These are phyloP conservation scores for Trichoderma virens DNA, from an alignment of 495 filamentous ascomycete species.

Conservation along the genomic window DNA sequence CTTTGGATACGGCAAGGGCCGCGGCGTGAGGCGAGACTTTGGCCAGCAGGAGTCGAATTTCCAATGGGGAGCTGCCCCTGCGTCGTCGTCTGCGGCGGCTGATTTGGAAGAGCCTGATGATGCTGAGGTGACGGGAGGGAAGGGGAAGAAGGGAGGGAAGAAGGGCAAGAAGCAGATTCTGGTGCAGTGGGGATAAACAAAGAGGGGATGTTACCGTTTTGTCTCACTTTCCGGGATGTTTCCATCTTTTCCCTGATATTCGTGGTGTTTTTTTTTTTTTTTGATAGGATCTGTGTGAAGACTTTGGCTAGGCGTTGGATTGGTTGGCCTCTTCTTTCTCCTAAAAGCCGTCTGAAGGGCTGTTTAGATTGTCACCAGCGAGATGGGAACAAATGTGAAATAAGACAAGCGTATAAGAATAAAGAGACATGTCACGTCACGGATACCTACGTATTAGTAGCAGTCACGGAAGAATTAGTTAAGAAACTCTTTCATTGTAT, in stretches of 20 bases:
- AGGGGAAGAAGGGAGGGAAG: conserved; percentile 66
- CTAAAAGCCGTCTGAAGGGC: no score
- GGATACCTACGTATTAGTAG: no score
- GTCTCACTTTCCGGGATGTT: no score
- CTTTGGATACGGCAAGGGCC: conserved; percentile 64
- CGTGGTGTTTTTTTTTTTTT: not conserved
- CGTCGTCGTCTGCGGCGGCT: conserved; percentile 4
- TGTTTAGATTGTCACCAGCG: no score
- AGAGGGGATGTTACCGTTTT: no score
- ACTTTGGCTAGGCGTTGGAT: not conserved
- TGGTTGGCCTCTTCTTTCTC: not conserved
- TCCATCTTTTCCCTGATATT: no score
- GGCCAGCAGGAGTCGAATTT: conserved; percentile 35
- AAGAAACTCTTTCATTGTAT: no score
- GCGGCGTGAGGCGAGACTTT: conserved; percentile 59
- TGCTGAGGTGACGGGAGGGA: conserved; percentile 26
- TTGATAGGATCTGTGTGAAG: not conserved
- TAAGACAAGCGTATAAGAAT: no score
- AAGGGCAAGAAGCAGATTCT: conserved; percentile 77
- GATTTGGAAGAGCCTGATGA: conserved; percentile 25
- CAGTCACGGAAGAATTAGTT: no score
- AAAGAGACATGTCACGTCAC: no score
- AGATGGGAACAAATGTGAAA: no score
- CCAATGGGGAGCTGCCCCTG: conserved; percentile 25
- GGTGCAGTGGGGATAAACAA: conserved; percentile 44